phyloP scores from a whole-genome alignment of 225 moss, liverwort and hornwort species.

The Physcomitrium patens region DNA sequence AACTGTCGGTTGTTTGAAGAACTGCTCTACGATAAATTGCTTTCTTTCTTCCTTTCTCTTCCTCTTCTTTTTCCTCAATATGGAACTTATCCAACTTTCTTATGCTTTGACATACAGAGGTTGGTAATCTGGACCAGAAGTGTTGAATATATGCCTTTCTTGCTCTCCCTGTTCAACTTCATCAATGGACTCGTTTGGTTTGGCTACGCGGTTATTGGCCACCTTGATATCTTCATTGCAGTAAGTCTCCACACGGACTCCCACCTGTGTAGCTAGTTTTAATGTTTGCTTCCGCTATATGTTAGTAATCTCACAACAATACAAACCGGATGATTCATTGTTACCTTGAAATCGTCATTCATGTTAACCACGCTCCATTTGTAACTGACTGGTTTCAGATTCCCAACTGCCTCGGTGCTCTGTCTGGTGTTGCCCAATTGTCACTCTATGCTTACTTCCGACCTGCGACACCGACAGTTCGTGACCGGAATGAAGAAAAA shows the following conservation, averaged over 20 bases:
- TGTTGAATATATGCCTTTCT: slow-evolving; percentile 71
- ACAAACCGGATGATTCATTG: not conserved
- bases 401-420: slow-evolving; percentile 52
- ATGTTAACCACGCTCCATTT: slow-evolving; percentile 4
- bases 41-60: too few relatives aligned
- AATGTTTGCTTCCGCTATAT: not conserved
- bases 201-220: slow-evolving; percentile 50
- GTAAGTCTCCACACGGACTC: slow-evolving; percentile 30
- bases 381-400: slow-evolving; percentile 31
- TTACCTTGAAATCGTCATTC: too few relatives aligned
- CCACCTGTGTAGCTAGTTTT: too few relatives aligned
- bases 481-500: slow-evolving; percentile 17
- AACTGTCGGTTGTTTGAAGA: too few relatives aligned
- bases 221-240: slow-evolving; percentile 57
- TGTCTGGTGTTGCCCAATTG: slow-evolving; percentile 45
- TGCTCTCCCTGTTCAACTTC: slow-evolving; percentile 59
- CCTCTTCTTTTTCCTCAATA: too few relatives aligned
- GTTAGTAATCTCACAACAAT: not conserved
- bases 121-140: slow-evolving; percentile 64
- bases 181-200: slow-evolving; percentile 60
- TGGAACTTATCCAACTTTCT: not conserved
- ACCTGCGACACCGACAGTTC: slow-evolving; percentile 34
- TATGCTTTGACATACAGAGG: slow-evolving; percentile 36
- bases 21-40: too few relatives aligned
- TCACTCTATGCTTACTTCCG: slow-evolving; percentile 37